These are phyloP conservation scores for Quercus phellos DNA, from an alignment of 331 rosid species.

Conservation along the genomic window DNA sequence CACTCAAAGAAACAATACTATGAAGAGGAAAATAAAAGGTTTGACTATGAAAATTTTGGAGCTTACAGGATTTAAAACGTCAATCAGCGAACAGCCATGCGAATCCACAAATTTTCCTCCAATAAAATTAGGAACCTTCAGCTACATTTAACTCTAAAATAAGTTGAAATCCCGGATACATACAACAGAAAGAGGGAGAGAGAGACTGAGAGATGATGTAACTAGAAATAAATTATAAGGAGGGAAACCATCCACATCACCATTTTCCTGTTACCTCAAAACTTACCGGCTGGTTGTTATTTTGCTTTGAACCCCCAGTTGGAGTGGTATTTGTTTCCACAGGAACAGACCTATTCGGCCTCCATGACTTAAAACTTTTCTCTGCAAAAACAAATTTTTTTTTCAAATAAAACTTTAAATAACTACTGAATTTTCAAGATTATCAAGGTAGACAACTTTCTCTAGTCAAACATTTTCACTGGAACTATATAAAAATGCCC, in stretches of 20 bases:
- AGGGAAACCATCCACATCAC: slow-evolving; percentile 13
- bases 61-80: slow-evolving; percentile 63
- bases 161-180: slow-evolving; percentile 17
- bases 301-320: slow-evolving; percentile 24
- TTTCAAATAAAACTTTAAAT: background rate
- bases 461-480: background rate
- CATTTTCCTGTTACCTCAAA: slow-evolving; percentile 10
- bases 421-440: background rate
- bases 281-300: slow-evolving; percentile 51
- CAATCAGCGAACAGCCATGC: slow-evolving; percentile 34
- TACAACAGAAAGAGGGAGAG: slow-evolving; percentile 1
- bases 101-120: slow-evolving; percentile 55
- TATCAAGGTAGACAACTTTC: background rate
- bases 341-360: slow-evolving; percentile 38
- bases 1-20: background rate
- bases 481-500: background rate
- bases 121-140: slow-evolving; percentile 61
- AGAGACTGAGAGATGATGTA: background rate
- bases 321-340: slow-evolving; percentile 30
- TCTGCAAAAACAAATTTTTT: slow-evolving; percentile 37
- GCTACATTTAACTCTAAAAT: slow-evolving; percentile 38
- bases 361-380: slow-evolving; percentile 56
- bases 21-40: background rate
- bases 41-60: slow-evolving; percentile 2
- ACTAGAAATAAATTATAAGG: background rate